Conservation (phyloP, 345 rosid species). For the Clausena lansium region DNA sequence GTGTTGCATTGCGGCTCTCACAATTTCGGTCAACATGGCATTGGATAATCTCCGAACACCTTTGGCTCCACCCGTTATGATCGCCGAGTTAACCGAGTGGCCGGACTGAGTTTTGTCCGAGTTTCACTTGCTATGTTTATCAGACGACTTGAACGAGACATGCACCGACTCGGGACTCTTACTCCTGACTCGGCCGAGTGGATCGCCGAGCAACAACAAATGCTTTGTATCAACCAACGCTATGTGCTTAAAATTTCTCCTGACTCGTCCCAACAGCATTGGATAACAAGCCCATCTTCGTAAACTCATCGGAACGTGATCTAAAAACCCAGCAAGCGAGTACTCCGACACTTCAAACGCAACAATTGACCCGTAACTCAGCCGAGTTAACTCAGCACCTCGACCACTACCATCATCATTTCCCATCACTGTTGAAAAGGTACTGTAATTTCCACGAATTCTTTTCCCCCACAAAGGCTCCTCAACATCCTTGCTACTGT, state of each 20-base stretch:
- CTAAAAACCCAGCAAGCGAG: constrained; percentile 78
- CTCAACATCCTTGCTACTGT: constrained; percentile 20
- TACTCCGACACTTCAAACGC: constrained; percentile 78
- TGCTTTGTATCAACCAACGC: constrained; percentile 58
- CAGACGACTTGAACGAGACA: constrained; percentile 26
- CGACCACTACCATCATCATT: background rate
- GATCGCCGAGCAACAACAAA: constrained; percentile 59
- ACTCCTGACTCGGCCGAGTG: constrained; percentile 58
- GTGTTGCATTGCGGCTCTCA: constrained; percentile 58
- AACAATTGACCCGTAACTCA: constrained; percentile 82
- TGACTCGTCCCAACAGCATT: constrained; percentile 79
- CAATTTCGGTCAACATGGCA: constrained; percentile 72
- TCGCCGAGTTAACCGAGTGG: constrained; percentile 39
- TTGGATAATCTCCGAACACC: constrained; percentile 67
- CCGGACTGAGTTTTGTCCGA: constrained; percentile 37
- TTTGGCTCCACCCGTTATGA: constrained; percentile 70
- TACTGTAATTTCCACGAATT: constrained; percentile 28
- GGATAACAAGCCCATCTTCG: constrained; percentile 91
- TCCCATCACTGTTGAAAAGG: constrained; percentile 6
- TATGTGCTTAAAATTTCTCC: constrained; percentile 74
- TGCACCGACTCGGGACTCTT: constrained; percentile 64
- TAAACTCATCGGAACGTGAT: constrained; percentile 63
- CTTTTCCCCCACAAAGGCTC: constrained; percentile 90
- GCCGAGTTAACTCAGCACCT: constrained; percentile 33
- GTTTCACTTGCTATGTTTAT: constrained; percentile 30